Base-by-base conservation (phyloP, 2,329 filamentous ascomycete genomes). In the Didymella pinodella region DNA sequence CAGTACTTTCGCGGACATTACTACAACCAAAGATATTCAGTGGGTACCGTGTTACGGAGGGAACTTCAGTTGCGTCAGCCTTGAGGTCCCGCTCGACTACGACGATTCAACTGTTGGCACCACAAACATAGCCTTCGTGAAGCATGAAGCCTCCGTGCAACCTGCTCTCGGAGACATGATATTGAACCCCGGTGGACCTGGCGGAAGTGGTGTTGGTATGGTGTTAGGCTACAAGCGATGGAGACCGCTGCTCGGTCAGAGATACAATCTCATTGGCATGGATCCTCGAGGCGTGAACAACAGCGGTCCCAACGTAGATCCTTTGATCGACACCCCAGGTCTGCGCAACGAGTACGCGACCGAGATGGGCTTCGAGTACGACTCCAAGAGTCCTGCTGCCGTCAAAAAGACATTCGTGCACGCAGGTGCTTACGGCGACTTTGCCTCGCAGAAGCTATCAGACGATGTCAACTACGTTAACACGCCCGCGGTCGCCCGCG, bases 231-330 rank as follows among this genome's bases (percentile, higher is more conserved):
- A 18, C 7, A 28, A 34, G 7, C 55, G 54, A 26, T 46, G 25
- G 34, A 40, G 25, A 4, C 25, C 14, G 8, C 25, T 41, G 7
- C 48, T 59, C n/a, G 57, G 57, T 18, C 49, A 53, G 10, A 25
- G 61, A 26, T 80, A 76, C 50, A 75, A 80, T 41, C 61, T 79
- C 46, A 64, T 75, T 7, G 65, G 69, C 16, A 70, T 75, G 32
- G 74, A 75, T 52, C 71, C 72, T 2, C 69, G 73, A 3, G 72
- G 72, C 11, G 63, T 73, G 16, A 65, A 65, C 16, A 57, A 63
- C 38, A 65, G 61, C 36, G 62, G 64, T 4, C 53, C 61, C 28
- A 22, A 41, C 25, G n/a, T 52, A 18, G 46, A 57, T 18, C 66
- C 62, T 38, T 63, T 69, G 16, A 59, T 62, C 7, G 49, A 48